A percentile compares a stretch with the other conserved stretches of the same genome.
Evolutionary conservation across 2,329 filamentous ascomycete species (phyloP).

Genomic region (Cyphellophora europaea): DNA sequence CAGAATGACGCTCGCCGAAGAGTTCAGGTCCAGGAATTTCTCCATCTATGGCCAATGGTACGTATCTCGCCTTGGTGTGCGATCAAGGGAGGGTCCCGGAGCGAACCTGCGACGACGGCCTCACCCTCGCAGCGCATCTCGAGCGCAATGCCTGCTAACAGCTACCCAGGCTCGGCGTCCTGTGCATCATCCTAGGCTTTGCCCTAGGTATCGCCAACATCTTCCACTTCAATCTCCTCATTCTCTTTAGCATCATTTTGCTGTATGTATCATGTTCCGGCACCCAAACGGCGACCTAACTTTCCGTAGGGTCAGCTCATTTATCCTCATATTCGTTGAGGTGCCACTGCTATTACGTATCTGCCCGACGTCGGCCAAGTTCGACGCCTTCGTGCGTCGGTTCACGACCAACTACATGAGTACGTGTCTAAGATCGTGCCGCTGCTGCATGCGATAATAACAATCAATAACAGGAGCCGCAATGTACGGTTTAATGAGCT

Average conservation of each 20-base stretch:
- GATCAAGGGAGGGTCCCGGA: too few species aligned
- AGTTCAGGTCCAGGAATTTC: slow-evolving; percentile 58
- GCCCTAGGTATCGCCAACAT: slow-evolving; percentile 61
- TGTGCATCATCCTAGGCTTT: slow-evolving; percentile 57
- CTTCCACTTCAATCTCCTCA: slow-evolving; percentile 51
- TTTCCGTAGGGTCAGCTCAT: slow-evolving; percentile 50
- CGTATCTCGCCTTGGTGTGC: too few species aligned
- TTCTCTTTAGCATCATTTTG: slow-evolving; percentile 51
- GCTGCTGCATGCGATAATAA: slow-evolving; percentile 31
- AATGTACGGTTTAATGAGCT: slow-evolving; percentile 72
- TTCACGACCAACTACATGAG: slow-evolving; percentile 91
- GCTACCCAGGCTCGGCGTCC: slow-evolving; percentile 34
- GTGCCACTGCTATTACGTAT: slow-evolving; percentile 92
- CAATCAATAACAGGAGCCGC: slow-evolving; percentile 46
- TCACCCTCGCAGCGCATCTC: too few species aligned
- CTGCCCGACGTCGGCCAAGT: slow-evolving; percentile 84
- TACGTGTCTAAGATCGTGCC: not conserved
- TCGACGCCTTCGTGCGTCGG: slow-evolving; percentile 80
- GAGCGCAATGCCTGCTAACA: slow-evolving; percentile 6
- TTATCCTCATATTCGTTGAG: slow-evolving; percentile 76
- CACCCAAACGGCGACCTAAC: slow-evolving; percentile 2
- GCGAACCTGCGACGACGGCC: too few species aligned
- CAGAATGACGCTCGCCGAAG: slow-evolving; percentile 51
- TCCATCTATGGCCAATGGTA: slow-evolving; percentile 59
- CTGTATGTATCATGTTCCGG: slow-evolving; percentile 34